These are phyloP conservation scores for Psilocybe subaeruginosa DNA, from an alignment of 768 basidiomycete species.

Conservation along the genomic window DNA sequence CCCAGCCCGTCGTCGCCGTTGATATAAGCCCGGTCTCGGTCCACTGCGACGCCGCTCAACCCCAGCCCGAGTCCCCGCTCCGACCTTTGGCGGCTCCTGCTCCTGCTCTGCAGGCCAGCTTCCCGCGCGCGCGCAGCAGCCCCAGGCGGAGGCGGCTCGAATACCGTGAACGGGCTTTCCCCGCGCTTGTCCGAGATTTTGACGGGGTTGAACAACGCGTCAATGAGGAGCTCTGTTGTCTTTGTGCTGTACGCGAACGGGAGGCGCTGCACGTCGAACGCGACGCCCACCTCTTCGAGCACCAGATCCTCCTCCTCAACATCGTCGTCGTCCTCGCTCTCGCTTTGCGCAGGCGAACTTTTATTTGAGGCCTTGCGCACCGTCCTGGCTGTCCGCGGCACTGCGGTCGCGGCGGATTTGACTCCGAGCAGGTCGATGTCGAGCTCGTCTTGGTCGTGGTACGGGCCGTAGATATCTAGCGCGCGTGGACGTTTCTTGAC, in stretches of 20 bases:
- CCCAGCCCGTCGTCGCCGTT: background rate
- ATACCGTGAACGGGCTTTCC: slow-evolving; percentile 47
- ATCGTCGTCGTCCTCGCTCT: slow-evolving; percentile 10
- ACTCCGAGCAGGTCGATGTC: slow-evolving; percentile 38
- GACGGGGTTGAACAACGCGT: slow-evolving; percentile 78
- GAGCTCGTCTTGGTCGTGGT: slow-evolving; percentile 38
- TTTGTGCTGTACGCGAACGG: slow-evolving; percentile 60
- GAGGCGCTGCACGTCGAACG: slow-evolving; percentile 45
- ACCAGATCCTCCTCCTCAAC: background rate
- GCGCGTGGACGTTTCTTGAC: slow-evolving; percentile 54
- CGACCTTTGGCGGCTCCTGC: background rate
- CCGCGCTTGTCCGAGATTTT: slow-evolving; percentile 42
- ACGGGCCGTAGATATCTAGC: slow-evolving; percentile 48
- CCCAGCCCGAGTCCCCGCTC: slow-evolving; percentile 10
- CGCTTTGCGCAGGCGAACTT: slow-evolving; percentile 13
- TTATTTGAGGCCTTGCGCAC: slow-evolving; percentile 6
- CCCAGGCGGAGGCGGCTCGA: slow-evolving; percentile 27
- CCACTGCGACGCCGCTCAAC: slow-evolving; percentile 8
- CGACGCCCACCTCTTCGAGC: slow-evolving; percentile 11
- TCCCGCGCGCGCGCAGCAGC: background rate
- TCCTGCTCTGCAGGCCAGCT: background rate
- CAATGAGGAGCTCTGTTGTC: slow-evolving; percentile 75
- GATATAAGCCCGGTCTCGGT: background rate
- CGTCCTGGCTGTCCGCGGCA: slow-evolving; percentile 20
- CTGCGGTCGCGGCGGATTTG: slow-evolving; percentile 15